A percentile compares a stretch with the other conserved stretches of the same genome.
Conservation (phyloP, 208 protist species). For the Crithidia thermophila region DNA sequence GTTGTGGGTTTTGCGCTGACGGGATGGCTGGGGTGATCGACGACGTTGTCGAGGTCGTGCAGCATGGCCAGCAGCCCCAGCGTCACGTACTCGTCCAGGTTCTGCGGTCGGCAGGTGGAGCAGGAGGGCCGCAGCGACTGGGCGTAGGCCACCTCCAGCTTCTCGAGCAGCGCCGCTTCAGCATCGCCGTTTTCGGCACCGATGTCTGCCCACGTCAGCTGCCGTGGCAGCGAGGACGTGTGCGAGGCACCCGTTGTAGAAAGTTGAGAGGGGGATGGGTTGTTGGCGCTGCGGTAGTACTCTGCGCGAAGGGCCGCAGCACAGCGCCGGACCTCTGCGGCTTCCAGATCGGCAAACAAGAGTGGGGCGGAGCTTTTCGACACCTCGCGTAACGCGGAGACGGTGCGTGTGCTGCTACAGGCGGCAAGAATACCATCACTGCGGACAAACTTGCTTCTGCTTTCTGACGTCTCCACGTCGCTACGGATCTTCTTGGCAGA, state of each 20-base stretch:
- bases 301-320: constrained; percentile 26
- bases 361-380: background rate
- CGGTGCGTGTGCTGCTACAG: too few relatives aligned
- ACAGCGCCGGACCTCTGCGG: constrained; percentile 8
- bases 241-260: background rate
- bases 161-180: background rate
- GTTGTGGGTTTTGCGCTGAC: background rate
- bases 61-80: constrained; percentile 33
- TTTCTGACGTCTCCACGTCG: too few relatives aligned
- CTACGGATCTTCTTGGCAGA: background rate
- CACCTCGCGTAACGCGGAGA: background rate
- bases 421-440: too few relatives aligned
- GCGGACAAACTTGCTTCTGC: too few relatives aligned
- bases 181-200: background rate
- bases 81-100: constrained; percentile 29
- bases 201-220: background rate
- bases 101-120: constrained; percentile 32
- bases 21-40: background rate
- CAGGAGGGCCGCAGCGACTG: constrained; percentile 39
- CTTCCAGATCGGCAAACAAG: background rate
- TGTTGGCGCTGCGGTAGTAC: constrained; percentile 24
- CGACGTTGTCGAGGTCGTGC: background rate
- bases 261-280: background rate
- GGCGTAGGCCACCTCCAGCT: background rate
- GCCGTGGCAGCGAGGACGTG: background rate